These are phyloP conservation scores for Rhizopus stolonifer DNA, from an alignment of 371 early-diverging fungal species.

Conservation along the genomic window DNA sequence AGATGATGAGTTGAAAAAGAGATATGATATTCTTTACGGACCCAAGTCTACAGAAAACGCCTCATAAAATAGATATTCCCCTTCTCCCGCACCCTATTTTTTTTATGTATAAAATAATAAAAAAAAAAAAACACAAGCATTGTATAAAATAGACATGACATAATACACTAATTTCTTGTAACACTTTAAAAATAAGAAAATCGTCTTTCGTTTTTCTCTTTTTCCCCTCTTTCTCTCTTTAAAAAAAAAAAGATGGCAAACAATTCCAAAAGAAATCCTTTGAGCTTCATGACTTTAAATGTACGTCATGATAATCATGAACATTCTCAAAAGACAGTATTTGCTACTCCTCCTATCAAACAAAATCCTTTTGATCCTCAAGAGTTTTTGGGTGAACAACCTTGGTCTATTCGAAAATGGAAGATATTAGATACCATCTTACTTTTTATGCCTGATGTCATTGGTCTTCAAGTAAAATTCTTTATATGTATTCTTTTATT, in stretches of 20 bases:
- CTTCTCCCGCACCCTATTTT: too few relatives aligned
- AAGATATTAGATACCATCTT: constrained; percentile 48
- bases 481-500: background rate
- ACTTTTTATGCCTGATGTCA: constrained; percentile 43
- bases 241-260: background rate
- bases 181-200: too few relatives aligned
- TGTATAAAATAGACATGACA: too few relatives aligned
- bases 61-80: background rate
- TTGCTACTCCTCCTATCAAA: constrained; percentile 29
- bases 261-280: background rate
- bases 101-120: too few relatives aligned
- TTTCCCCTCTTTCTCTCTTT: constrained; percentile 10
- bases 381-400: constrained; percentile 34
- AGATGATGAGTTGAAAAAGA: constrained; percentile 40
- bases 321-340: constrained; percentile 15
- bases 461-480: constrained; percentile 42
- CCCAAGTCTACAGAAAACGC: constrained; percentile 10
- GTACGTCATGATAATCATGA: constrained; percentile 38
- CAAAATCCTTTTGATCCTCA: constrained; percentile 15
- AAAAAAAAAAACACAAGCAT: too few relatives aligned
- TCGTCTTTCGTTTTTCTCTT: background rate
- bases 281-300: constrained; percentile 48
- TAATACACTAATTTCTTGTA: too few relatives aligned
- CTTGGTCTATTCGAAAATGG: constrained; percentile 51
- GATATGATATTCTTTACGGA: constrained; percentile 48